Base-by-base conservation (phyloP, 352 stramenopile species). In the Pythium sp. region DNA sequence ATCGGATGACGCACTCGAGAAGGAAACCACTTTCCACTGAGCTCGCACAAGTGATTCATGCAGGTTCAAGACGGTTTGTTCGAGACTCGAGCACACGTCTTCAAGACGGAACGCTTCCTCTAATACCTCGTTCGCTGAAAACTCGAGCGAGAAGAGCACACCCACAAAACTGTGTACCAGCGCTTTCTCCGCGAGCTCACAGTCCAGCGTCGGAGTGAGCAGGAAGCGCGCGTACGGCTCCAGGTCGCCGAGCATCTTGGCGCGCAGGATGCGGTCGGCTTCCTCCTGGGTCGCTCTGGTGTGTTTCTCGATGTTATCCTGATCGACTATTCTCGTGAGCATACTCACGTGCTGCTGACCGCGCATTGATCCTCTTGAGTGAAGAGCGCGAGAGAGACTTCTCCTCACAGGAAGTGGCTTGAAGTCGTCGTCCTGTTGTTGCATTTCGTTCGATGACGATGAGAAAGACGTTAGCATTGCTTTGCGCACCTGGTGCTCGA, bases 151-250 rank as follows among this genome's bases (percentile, higher is more conserved):
- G 47, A 81, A 90, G 1, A 92, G 64, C 43, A 91, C 66, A 5
- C 82, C 82, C 0, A 85, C 84, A 32, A 90, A 92, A 30, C 66
- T 89, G 7, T 80, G 80, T 0, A 91, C 76, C 0, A 90, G 64
- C 1, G 67, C 64, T 11, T 71, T 64, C 56, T 92, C 82, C 32
- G 74, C 79, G 5, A 62, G 58, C 5, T 87, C 79, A 30, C 81
- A 72, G 24, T 92, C 71, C 0, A 90, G 68, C 14, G 78, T 84
- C 6, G 80, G 65, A 3, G 79, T 77, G 41, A 87, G 69, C 7
- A 92, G 62, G 43, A 79, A 80, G 1, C 76, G 75, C 8, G 72
- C 79, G 38, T 91, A 92, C 0, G 74, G 63, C 18, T 80, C 74
- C 32, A 85, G 77, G 12, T 90, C 78, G 3, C 84, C 80, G 2